Conservation (phyloP, 129 eudicot genomes). For the Artemisia tridentata region DNA sequence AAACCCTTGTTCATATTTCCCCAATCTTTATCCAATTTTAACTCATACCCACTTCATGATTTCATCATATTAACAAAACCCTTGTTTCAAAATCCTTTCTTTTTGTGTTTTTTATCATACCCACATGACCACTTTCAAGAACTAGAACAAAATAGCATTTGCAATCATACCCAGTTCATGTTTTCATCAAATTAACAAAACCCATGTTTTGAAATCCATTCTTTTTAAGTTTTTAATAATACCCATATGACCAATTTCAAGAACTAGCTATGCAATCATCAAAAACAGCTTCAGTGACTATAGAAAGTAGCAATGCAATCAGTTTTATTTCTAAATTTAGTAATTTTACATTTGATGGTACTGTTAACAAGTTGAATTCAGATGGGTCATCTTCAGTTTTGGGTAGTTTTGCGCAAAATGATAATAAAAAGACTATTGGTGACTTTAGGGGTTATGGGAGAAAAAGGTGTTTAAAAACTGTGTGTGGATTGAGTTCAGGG, state of each 20-base stretch:
- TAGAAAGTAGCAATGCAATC: constrained; percentile 51
- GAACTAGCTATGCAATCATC: constrained; percentile 55
- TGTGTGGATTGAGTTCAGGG: constrained; percentile 56
- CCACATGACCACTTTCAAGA: too few species aligned
- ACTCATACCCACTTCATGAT: constrained; percentile 17
- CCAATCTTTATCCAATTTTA: constrained; percentile 28
- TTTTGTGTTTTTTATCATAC: neutral
- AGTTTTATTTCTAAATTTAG: constrained; percentile 45
- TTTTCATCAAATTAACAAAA: neutral
- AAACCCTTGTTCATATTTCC: constrained; percentile 43
- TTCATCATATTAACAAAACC: neutral
- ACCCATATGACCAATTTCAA: neutral
- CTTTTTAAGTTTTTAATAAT: neutral
- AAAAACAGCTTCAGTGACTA: constrained; percentile 22
- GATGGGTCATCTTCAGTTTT: constrained; percentile 42
- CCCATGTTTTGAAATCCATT: constrained; percentile 7
- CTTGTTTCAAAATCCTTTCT: constrained; percentile 14
- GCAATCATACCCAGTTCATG: constrained; percentile 5
- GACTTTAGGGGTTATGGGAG: constrained; percentile 32
- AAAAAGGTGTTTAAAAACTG: constrained; percentile 39
- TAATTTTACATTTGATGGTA: constrained; percentile 47
- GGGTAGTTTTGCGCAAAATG: constrained; percentile 39
- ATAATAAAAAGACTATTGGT: constrained; percentile 20
- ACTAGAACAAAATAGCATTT: too few species aligned
- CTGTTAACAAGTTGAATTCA: constrained; percentile 24